Percentiles rank a stretch among this genome's conserved stretches.
Evolutionary conservation across 2,329 filamentous ascomycete genomes (phyloP).

Genomic region (Dothidotthia symphoricarpi): DNA sequence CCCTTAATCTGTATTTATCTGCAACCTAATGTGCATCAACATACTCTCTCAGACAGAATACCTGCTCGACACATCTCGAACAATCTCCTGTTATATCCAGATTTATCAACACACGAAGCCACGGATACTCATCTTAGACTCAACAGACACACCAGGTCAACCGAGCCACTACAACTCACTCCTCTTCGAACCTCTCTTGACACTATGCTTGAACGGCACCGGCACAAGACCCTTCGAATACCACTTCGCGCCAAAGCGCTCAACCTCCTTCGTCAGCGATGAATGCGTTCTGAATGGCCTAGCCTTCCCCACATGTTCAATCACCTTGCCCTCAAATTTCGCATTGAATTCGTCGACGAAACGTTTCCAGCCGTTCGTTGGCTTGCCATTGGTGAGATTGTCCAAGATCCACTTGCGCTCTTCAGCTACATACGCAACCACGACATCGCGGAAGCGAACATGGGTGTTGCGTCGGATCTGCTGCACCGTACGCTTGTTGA

Average conservation of each 20-base stretch:
- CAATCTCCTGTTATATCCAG: no score
- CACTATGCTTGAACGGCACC: background rate
- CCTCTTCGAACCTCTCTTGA: no score
- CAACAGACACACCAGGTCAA: no score
- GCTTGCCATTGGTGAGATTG: constrained; percentile 21
- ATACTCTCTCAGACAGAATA: no score
- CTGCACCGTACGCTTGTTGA: constrained; percentile 34
- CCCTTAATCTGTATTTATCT: no score
- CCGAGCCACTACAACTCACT: no score
- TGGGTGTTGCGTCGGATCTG: constrained; percentile 33
- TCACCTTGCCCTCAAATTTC: constrained; percentile 17
- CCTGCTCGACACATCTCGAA: no score
- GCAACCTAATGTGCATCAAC: no score
- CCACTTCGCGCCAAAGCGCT: constrained; percentile 24
- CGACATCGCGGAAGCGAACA: constrained; percentile 25
- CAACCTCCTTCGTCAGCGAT: constrained; percentile 30
- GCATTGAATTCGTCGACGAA: constrained; percentile 29
- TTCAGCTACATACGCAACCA: constrained; percentile 18
- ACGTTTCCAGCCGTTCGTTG: constrained; percentile 20
- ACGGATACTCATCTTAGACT: no score
- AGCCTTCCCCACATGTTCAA: constrained; percentile 3
- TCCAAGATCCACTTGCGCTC: constrained; percentile 28
- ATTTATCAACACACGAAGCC: no score
- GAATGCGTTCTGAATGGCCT: constrained; percentile 22
- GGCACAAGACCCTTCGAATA: constrained; percentile 25